Evolutionary conservation across 495 filamentous ascomycete genomes (phyloP).

Genomic region (Rusavskia elegans): DNA sequence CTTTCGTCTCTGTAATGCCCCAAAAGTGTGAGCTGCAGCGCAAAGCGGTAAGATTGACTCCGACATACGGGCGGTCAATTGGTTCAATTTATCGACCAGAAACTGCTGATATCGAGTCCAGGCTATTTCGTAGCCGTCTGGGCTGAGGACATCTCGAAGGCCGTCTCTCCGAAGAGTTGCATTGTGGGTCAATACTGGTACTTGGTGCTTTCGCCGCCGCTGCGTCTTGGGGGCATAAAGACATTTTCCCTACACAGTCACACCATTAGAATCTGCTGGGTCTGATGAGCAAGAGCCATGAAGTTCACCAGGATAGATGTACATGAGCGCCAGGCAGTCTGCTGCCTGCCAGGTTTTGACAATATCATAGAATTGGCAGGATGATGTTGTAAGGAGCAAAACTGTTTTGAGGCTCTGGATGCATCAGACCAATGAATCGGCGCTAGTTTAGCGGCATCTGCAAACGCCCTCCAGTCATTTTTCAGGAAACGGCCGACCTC

Average conservation of each 20-base stretch:
- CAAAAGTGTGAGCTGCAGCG: background rate
- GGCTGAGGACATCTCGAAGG: conserved; percentile 49
- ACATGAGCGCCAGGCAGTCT: conserved; percentile 29
- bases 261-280: background rate
- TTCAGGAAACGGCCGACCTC: background rate
- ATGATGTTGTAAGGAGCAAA: background rate
- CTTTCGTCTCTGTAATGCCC: conserved; percentile 33
- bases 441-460: background rate
- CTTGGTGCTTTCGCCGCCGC: conserved; percentile 30
- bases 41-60: background rate
- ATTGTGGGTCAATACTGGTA: conserved; percentile 45
- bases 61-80: conserved; percentile 49
- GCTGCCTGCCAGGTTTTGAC: conserved; percentile 32
- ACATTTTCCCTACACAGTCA: conserved; percentile 3
- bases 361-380: conserved; percentile 28
- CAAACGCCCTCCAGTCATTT: conserved; percentile 5
- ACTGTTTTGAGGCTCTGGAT: no score
- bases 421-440: no score
- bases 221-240: conserved; percentile 11
- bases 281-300: background rate
- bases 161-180: conserved; percentile 36
- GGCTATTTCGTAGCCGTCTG: conserved; percentile 49
- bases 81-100: conserved; percentile 60
- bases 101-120: conserved; percentile 71
- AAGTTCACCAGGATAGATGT: conserved; percentile 2